phyloP scores from a whole-genome alignment of 176 grass and related monocot genomes.

The Raddia distichophylla region DNA sequence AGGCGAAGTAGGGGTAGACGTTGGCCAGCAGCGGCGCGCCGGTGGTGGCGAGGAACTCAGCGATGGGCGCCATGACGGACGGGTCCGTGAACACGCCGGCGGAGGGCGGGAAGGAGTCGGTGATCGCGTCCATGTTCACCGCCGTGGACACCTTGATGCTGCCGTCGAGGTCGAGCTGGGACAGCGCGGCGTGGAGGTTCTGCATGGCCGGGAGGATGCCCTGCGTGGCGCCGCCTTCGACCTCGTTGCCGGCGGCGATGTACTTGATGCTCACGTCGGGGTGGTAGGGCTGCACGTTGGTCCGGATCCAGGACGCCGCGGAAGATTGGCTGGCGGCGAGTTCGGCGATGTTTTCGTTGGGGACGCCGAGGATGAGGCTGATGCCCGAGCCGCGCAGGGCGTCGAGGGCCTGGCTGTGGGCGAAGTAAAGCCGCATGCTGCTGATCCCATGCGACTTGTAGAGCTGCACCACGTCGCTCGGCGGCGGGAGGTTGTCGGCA shows the following conservation, averaged over 20 bases:
- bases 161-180: neutral
- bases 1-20: conserved; percentile 70
- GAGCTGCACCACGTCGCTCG: conserved; percentile 47
- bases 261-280: conserved; percentile 38
- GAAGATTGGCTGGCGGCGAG: conserved; percentile 17
- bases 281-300: conserved; percentile 47
- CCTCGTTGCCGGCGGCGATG: conserved; percentile 68
- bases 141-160: conserved; percentile 62
- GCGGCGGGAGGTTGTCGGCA: conserved; percentile 35
- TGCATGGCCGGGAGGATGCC: conserved; percentile 58
- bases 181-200: conserved; percentile 46
- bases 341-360: neutral
- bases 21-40: conserved; percentile 57
- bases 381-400: conserved; percentile 54
- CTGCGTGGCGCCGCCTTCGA: conserved; percentile 5
- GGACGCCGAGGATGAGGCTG: conserved; percentile 49
- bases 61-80: conserved; percentile 41
- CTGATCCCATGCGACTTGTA: conserved; percentile 57
- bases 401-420: conserved; percentile 24
- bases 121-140: conserved; percentile 7
- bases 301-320: conserved; percentile 39
- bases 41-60: conserved; percentile 38
- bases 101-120: conserved; percentile 45
- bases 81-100: conserved; percentile 29
- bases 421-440: conserved; percentile 49